Conservation (phyloP, 768 basidiomycete genomes). For the Pilatotrama ljubarskyi region DNA sequence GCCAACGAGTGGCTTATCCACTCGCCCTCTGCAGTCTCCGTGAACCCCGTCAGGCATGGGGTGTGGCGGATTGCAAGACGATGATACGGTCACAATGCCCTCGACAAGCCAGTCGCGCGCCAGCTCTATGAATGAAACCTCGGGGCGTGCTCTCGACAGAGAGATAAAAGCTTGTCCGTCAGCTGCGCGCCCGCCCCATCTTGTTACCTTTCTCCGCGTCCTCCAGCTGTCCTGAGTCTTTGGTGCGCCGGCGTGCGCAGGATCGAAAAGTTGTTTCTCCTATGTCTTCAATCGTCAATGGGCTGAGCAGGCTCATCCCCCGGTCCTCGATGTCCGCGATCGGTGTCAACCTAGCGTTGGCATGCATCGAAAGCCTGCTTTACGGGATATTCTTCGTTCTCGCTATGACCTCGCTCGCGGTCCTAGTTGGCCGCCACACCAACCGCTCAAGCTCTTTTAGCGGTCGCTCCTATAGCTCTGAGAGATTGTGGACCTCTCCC, state of each 20-base stretch:
- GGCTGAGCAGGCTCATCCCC: background rate
- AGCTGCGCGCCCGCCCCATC: background rate
- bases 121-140: background rate
- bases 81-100: background rate
- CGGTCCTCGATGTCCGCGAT: background rate
- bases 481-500: background rate
- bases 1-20: background rate
- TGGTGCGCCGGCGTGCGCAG: constrained; percentile 10
- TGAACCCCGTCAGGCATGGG: background rate
- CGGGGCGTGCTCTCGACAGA: background rate
- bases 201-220: background rate
- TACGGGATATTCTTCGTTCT: constrained; percentile 10
- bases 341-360: constrained; percentile 6
- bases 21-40: background rate
- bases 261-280: background rate
- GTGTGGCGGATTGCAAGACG: background rate
- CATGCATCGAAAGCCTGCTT: constrained; percentile 4
- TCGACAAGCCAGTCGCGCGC: background rate
- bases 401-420: constrained; percentile 10
- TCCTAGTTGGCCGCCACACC: constrained; percentile 4
- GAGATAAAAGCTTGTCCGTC: constrained; percentile 3
- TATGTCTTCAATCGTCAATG: constrained; percentile 4
- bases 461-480: background rate
- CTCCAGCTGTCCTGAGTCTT: background rate
- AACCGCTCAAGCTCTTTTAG: background rate